Percentiles rank a stretch among this genome's conserved stretches.
phyloP scores from a whole-genome alignment of 2,329 filamentous ascomycete species.

The Aspergillus sp. region DNA sequence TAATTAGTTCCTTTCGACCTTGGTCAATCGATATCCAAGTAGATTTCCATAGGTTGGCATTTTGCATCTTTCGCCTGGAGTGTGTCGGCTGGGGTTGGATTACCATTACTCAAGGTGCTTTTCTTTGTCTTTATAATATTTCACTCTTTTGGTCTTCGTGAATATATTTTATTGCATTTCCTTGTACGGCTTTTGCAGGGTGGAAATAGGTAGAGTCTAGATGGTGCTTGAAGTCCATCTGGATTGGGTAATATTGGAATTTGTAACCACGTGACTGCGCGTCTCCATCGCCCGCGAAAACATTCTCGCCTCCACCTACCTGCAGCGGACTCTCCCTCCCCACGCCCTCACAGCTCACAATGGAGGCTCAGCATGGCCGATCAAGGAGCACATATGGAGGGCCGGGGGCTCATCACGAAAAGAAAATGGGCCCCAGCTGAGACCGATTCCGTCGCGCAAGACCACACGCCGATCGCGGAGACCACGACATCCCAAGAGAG shows the following conservation, averaged over 20 bases:
- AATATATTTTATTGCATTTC: not conserved
- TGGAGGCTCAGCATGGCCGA: slow-evolving; percentile 5
- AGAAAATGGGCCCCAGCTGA: not conserved
- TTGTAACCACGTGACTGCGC: slow-evolving; percentile 20
- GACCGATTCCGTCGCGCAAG: not conserved
- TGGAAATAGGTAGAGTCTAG: no score
- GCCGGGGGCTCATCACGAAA: not conserved
- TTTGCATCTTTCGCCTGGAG: not conserved
- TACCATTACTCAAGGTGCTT: not conserved
- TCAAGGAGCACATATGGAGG: not conserved
- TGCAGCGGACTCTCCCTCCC: not conserved
- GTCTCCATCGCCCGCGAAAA: slow-evolving; percentile 8
- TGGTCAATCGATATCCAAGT: not conserved
- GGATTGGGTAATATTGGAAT: slow-evolving; percentile 4
- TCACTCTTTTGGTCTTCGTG: not conserved
- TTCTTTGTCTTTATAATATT: not conserved
- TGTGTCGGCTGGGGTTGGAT: not conserved
- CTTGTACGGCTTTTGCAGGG: not conserved
- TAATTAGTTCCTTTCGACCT: not conserved
- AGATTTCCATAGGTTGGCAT: not conserved
- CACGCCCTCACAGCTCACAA: not conserved
- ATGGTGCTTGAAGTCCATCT: no score
- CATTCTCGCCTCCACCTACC: not conserved
- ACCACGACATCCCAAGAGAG: not conserved
- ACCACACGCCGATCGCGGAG: slow-evolving; percentile 1